A percentile compares a stretch with the other conserved stretches of the same genome.
Conservation (phyloP, 805 yeast genomes). For the Candida berthetii region DNA sequence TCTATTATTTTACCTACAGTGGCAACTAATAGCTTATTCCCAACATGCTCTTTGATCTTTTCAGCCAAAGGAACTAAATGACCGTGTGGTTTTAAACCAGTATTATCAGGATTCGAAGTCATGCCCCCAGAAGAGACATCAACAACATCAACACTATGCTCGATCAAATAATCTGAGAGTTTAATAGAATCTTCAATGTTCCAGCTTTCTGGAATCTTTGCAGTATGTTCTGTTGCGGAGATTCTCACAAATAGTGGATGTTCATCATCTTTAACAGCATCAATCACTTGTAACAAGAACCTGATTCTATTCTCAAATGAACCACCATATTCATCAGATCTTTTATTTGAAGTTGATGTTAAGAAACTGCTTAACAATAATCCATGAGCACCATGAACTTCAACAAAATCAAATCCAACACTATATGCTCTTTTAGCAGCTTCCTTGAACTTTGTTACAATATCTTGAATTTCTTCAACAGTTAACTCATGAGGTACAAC, state of each 20-base stretch:
- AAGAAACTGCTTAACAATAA: constrained; percentile 43
- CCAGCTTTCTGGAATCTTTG: constrained; percentile 29
- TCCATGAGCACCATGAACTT: constrained; percentile 59
- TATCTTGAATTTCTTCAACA: constrained; percentile 29
- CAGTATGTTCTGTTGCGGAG: constrained; percentile 36
- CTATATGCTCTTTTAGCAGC: constrained; percentile 46
- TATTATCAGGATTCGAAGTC: constrained; percentile 23
- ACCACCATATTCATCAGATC: constrained; percentile 59
- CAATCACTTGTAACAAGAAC: constrained; percentile 41
- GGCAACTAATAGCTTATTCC: constrained; percentile 35
- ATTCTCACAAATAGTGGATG: constrained; percentile 42
- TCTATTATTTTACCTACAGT: constrained; percentile 39
- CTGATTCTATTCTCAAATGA: constrained; percentile 47
- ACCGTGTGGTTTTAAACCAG: constrained; percentile 21
- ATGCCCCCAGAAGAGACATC: constrained; percentile 54
- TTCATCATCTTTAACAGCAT: constrained; percentile 33
- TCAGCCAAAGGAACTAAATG: constrained; percentile 33
- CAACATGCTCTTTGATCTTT: constrained; percentile 36
- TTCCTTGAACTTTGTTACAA: constrained; percentile 33
- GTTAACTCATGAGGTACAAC: constrained; percentile 36
- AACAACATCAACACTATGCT: constrained; percentile 43
- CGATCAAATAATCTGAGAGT: constrained; percentile 32
- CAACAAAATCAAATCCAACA: constrained; percentile 51
- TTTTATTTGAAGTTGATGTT: constrained; percentile 35
- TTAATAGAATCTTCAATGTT: constrained; percentile 36